Evolutionary conservation across 2,329 filamentous ascomycete species (phyloP), one percentile per base, ranked within the genome.

Genomic region (Aureobasidium sp.): DNA sequence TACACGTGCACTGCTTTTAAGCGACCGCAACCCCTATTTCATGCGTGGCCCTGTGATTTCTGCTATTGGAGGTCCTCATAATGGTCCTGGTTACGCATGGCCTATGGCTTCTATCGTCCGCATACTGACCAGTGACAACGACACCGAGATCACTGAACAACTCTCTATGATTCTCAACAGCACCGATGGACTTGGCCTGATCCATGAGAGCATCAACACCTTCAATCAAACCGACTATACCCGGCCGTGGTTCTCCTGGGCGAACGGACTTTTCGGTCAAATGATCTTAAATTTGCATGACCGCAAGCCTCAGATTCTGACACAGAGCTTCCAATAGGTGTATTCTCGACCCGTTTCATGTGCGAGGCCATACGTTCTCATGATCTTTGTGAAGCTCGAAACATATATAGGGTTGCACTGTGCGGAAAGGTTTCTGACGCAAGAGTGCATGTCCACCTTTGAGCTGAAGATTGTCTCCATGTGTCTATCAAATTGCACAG

Each of bases 171-270:
- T 82, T 61, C 68, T 82, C 29, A 75, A 74, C 62, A 78, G 73
- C 47, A 82, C 79, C 5, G 77, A 75, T 67, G 75, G 78, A 5
- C 68, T 80, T 31, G 80, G 80, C 0, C 65, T 82, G 68, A 77
- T 82, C 22, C 80, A 82, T 64, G 79, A 82, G 70, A 81, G 78
- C 62, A 75, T 82, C 64, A 79, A 79, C 64, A 74, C 72, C n/a
- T 80, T 75, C 65, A 77, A 81, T 64, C 68, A 68, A 36, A 73
- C 67, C 17, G 70, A 77, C 63, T 82, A 76, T 74, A 79, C 79
- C 29, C 73, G 80, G 63, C 78, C 79, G 64, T 82, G 79, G 77
- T 81, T 76, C 65, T 76, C 75, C 4, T 82, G 80, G 80, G 79
- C 79, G 37, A 82, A 80, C 66, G 79, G 77, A 12, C 68, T 81